phyloP scores from a whole-genome alignment of 2,329 filamentous ascomycete species.

The Exserohilum turcica region DNA sequence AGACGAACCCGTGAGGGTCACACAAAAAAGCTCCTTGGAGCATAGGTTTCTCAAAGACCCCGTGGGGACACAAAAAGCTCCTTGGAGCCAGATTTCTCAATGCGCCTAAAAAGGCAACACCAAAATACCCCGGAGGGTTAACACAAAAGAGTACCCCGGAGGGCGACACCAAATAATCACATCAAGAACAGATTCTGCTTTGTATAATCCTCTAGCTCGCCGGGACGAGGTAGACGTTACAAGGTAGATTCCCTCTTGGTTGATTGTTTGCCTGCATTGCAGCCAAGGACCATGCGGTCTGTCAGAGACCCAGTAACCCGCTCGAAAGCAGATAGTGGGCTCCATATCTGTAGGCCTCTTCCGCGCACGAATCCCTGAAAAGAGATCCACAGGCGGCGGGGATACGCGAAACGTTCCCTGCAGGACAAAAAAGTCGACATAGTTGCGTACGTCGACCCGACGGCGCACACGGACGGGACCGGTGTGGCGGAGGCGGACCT shows the following conservation, averaged over 20 bases:
- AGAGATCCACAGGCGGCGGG: conserved; percentile 30
- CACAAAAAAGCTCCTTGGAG: background rate
- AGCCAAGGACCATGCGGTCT: conserved; percentile 38
- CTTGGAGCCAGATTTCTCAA: background rate
- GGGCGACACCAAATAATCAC: too few species aligned
- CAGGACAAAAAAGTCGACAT: conserved; percentile 19
- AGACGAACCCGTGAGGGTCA: background rate
- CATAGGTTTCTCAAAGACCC: background rate
- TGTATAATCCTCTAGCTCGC: too few species aligned
- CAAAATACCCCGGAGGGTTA: background rate
- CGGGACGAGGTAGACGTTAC: too few species aligned
- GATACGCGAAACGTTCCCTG: conserved; percentile 23
- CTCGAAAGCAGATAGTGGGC: conserved; percentile 8
- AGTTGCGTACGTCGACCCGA: background rate
- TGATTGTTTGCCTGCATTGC: conserved; percentile 28
- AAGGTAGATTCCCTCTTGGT: background rate
- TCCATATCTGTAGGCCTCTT: conserved; percentile 40
- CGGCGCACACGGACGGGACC: background rate
- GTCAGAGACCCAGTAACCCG: conserved; percentile 20
- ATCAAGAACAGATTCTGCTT: too few species aligned
- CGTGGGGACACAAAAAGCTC: background rate
- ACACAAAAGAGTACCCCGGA: too few species aligned
- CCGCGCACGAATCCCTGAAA: conserved; percentile 27
- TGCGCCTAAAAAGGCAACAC: background rate
- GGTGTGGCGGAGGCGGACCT: conserved; percentile 1